Percentiles rank a stretch among this genome's conserved stretches.
Conservation (phyloP, 768 basidiomycete genomes). For the Leccinum imitatum region DNA sequence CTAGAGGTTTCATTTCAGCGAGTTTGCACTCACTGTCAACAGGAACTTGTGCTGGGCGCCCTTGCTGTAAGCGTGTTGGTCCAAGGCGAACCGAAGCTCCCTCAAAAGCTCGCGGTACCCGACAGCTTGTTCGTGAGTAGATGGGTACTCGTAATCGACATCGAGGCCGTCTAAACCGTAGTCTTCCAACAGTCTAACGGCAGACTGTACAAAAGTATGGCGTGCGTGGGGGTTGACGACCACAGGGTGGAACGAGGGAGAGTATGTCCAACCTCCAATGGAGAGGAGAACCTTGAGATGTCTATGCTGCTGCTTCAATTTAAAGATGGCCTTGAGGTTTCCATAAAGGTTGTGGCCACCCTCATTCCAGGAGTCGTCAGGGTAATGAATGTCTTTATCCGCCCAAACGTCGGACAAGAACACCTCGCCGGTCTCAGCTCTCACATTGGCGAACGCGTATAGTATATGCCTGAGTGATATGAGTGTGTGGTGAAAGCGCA, state of each 20-base stretch:
- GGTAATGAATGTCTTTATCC: conserved; percentile 96
- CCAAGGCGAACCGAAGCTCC: conserved; percentile 73
- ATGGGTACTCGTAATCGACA: conserved; percentile 92
- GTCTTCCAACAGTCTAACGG: conserved; percentile 82
- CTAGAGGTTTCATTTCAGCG: not conserved
- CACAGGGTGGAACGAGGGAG: conserved; percentile 80
- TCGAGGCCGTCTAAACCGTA: conserved; percentile 92
- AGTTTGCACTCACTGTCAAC: conserved; percentile 59
- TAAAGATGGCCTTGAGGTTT: conserved; percentile 91
- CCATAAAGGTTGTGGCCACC: conserved; percentile 88
- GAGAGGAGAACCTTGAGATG: conserved; percentile 80
- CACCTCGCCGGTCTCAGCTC: conserved; percentile 82
- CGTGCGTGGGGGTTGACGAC: conserved; percentile 64
- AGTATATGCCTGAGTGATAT: conserved; percentile 66
- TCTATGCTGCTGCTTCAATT: conserved; percentile 83
- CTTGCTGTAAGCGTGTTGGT: conserved; percentile 68
- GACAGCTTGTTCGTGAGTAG: conserved; percentile 68
- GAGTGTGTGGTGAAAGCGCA: conserved; percentile 7
- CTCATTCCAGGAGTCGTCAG: conserved; percentile 95
- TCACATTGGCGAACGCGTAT: conserved; percentile 91
- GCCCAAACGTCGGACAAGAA: conserved; percentile 89
- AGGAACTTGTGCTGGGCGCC: conserved; percentile 62
- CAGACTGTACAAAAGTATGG: conserved; percentile 74
- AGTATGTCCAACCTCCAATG: conserved; percentile 97
- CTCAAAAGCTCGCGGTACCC: conserved; percentile 83